These are phyloP conservation scores for Didymella glomerata DNA, from an alignment of 2,329 filamentous ascomycete genomes.

Conservation along the genomic window DNA sequence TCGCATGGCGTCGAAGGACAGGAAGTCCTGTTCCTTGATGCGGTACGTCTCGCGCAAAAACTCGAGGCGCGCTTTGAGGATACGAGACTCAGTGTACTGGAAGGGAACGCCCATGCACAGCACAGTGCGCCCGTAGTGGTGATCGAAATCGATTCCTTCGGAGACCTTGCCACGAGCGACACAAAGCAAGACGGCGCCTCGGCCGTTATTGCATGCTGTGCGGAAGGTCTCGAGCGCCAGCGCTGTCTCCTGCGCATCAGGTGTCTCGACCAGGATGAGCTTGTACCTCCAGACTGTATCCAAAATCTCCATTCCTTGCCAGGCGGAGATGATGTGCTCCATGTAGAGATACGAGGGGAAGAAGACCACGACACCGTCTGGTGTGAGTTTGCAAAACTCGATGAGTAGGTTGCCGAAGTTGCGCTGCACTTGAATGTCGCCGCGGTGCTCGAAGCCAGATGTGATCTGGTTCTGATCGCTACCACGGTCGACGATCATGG, in stretches of 20 bases:
- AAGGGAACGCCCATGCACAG: slow-evolving; percentile 97
- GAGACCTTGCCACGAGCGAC: slow-evolving; percentile 97
- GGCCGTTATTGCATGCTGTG: slow-evolving; percentile 95
- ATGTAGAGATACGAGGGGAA: slow-evolving; percentile 99
- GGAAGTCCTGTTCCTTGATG: slow-evolving; percentile 95
- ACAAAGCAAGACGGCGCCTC: slow-evolving; percentile 90
- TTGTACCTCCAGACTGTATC: slow-evolving; percentile 99
- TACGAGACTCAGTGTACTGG: slow-evolving; percentile 97
- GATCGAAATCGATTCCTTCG: slow-evolving; percentile 98
- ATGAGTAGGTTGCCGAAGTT: slow-evolving; percentile 95
- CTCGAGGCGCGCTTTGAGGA: slow-evolving; percentile 92
- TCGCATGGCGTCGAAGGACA: slow-evolving; percentile 99
- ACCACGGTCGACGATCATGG: slow-evolving; percentile 95
- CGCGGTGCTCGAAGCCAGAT: slow-evolving; percentile 92
- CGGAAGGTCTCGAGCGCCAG: slow-evolving; percentile 95
- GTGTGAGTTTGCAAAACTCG: slow-evolving; percentile 95
- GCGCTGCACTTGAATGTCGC: slow-evolving; percentile 94
- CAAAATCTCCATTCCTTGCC: slow-evolving; percentile 97
- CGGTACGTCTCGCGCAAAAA: slow-evolving; percentile 97
- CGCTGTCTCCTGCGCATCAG: slow-evolving; percentile 95
- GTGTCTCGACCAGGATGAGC: slow-evolving; percentile 95
- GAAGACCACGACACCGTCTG: slow-evolving; percentile 98
- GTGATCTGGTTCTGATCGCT: slow-evolving; percentile 94
- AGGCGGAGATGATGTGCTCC: slow-evolving; percentile 99
- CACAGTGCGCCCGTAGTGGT: slow-evolving; percentile 96